Conservation (phyloP, 176 grass and related monocot species). For the Pontederia paniculata region DNA sequence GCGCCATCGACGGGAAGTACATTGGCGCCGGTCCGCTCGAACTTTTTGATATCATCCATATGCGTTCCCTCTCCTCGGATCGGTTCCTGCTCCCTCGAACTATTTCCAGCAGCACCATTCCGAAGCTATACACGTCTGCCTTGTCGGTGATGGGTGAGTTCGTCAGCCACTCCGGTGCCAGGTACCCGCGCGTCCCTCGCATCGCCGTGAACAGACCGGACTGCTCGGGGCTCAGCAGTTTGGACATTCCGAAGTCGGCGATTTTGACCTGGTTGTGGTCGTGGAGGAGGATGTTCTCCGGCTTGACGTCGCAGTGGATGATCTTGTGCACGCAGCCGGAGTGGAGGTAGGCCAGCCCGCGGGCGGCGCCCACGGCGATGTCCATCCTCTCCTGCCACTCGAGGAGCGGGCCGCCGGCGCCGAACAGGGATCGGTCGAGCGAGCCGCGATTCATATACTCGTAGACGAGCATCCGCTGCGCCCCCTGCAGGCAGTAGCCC, state of each 20-base stretch:
- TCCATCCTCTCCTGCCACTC: constrained; percentile 63
- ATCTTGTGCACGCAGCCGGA: constrained; percentile 64
- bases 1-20: constrained; percentile 57
- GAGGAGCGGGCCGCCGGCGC: constrained; percentile 26
- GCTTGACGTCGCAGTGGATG: constrained; percentile 85
- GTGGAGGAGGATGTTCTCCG: constrained; percentile 76
- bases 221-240: constrained; percentile 69
- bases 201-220: constrained; percentile 76
- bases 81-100: constrained; percentile 71
- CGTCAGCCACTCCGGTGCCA: constrained; percentile 74
- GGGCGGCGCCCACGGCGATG: constrained; percentile 52
- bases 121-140: constrained; percentile 74
- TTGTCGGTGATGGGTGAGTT: constrained; percentile 72
- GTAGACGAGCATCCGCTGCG: constrained; percentile 57
- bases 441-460: constrained; percentile 78
- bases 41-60: constrained; percentile 15
- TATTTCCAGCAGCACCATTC: constrained; percentile 70
- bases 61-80: constrained; percentile 31
- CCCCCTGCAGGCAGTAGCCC: constrained; percentile 52
- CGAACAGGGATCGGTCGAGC: constrained; percentile 56
- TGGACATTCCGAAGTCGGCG: constrained; percentile 74
- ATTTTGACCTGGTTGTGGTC: constrained; percentile 73
- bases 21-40: constrained; percentile 19
- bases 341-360: constrained; percentile 79
- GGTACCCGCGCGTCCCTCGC: constrained; percentile 74